phyloP scores from a whole-genome alignment of 1,284 basidiomycete species.

The Quambalaria eucalypti region DNA sequence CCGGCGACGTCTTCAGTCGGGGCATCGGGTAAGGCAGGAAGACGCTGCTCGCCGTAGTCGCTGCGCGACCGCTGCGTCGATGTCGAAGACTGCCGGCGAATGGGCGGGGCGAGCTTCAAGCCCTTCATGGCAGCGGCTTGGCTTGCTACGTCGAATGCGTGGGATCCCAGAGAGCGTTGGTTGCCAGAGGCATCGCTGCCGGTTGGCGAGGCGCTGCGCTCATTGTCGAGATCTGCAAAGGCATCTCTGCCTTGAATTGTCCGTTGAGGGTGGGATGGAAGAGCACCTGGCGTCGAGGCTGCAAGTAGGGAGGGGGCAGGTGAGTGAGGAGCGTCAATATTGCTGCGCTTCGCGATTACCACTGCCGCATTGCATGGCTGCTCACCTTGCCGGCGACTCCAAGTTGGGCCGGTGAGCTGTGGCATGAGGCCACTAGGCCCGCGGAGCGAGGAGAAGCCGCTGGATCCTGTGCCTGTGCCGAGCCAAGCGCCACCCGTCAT shows the following conservation, averaged over 20 bases:
- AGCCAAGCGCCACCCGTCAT: constrained; percentile 37
- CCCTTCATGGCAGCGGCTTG: background rate
- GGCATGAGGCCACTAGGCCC: constrained; percentile 24
- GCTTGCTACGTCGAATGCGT: background rate
- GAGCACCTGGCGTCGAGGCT: constrained; percentile 3
- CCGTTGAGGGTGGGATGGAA: constrained; percentile 2
- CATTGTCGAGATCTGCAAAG: constrained; percentile 34
- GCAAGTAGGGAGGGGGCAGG: background rate
- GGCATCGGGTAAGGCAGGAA: background rate
- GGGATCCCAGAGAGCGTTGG: background rate
- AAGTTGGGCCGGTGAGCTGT: constrained; percentile 28
- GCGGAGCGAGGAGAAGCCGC: too few species aligned
- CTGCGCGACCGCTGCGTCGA: background rate
- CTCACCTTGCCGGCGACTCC: background rate
- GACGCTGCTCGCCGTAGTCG: background rate
- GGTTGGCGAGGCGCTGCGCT: constrained; percentile 2
- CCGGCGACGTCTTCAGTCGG: background rate
- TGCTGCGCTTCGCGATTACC: background rate
- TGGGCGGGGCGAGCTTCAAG: background rate
- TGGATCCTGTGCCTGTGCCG: constrained; percentile 18
- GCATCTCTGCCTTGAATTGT: constrained; percentile 15
- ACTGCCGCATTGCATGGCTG: background rate
- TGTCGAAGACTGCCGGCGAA: background rate
- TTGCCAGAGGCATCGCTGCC: background rate
- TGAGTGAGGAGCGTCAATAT: background rate